Evolutionary conservation across 495 filamentous ascomycete species (phyloP).

Genomic region (Haplographium delicatum): DNA sequence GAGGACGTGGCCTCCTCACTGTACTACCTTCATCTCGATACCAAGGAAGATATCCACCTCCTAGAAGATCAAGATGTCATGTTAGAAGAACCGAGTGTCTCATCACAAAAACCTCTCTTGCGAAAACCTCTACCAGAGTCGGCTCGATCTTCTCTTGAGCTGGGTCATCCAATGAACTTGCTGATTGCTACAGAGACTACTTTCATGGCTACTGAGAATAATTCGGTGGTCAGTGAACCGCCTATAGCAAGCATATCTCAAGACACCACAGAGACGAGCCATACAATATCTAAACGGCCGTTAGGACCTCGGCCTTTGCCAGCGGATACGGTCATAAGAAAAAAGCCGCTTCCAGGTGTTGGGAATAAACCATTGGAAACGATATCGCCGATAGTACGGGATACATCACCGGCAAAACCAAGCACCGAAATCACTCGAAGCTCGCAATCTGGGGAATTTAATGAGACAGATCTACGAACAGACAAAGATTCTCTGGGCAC

Average conservation of each 20-base stretch:
- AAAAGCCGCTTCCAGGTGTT: conserved; percentile 12
- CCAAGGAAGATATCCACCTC: conserved; percentile 50
- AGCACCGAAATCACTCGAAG: background rate
- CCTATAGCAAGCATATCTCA: no score
- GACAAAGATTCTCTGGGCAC: conserved; percentile 4
- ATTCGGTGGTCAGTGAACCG: background rate
- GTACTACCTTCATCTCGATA: conserved; percentile 83
- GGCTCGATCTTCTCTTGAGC: conserved; percentile 20
- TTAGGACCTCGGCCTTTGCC: conserved; percentile 21
- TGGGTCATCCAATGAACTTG: background rate
- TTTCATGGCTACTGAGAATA: background rate
- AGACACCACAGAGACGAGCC: no score
- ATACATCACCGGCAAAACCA: background rate
- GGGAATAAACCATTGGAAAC: conserved; percentile 6
- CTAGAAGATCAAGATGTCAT: conserved; percentile 42
- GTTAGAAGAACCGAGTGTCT: conserved; percentile 28
- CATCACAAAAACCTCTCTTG: conserved; percentile 15
- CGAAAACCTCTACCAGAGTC: conserved; percentile 21
- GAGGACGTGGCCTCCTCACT: conserved; percentile 83
- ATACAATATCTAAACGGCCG: conserved; percentile 3
- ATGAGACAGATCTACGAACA: background rate
- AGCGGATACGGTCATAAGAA: background rate
- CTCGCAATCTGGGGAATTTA: background rate
- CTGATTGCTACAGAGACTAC: no score
- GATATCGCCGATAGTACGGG: background rate